Evolutionary conservation across 2,329 filamentous ascomycete genomes (phyloP).

Genomic region (Cercospora beticola): DNA sequence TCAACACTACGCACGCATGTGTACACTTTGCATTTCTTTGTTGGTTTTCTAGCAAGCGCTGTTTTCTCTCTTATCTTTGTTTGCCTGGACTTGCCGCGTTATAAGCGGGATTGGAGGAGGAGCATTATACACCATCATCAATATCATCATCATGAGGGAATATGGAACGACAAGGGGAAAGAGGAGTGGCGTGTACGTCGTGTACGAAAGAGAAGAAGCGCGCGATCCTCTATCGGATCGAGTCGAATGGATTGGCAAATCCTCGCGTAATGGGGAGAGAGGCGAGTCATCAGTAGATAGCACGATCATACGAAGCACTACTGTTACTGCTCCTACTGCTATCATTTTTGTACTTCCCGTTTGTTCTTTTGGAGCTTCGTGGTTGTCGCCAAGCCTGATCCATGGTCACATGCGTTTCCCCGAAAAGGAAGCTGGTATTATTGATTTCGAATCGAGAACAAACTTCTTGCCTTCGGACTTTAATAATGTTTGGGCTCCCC

Average conservation of each 20-base stretch:
- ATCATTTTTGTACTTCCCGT: neutral
- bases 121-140: neutral
- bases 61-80: neutral
- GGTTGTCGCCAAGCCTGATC: neutral
- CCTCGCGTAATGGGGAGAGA: neutral
- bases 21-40: neutral
- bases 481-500: neutral
- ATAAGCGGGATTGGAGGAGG: neutral
- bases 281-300: neutral
- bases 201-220: neutral
- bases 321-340: neutral
- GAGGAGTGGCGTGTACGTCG: neutral
- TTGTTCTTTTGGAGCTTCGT: neutral
- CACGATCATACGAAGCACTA: neutral
- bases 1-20: neutral
- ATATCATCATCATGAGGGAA: neutral
- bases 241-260: neutral
- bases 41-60: neutral
- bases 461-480: neutral
- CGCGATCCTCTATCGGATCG: neutral
- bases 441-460: neutral
- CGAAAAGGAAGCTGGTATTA: neutral
- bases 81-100: neutral
- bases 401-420: neutral
- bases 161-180: neutral